Evolutionary conservation across 768 basidiomycete species (phyloP).

Genomic region (Termitomyces sp.): DNA sequence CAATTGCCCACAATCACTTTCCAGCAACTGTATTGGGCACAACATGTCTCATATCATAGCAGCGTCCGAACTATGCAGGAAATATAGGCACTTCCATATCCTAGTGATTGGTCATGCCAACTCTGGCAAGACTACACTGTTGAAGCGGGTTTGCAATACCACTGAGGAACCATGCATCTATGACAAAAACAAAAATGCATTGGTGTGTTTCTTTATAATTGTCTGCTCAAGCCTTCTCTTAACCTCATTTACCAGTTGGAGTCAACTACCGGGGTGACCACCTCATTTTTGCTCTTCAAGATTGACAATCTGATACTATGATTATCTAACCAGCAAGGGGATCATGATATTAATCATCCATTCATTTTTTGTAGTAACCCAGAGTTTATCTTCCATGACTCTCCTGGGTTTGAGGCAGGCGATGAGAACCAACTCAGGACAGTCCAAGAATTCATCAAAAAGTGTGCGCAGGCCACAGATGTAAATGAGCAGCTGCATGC

Average conservation of each 20-base stretch:
- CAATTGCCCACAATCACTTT: no score
- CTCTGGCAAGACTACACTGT: slow-evolving; percentile 1
- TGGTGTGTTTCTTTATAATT: neutral
- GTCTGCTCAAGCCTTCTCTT: no score
- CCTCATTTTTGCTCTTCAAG: no score
- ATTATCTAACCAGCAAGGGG: neutral
- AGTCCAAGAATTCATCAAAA: neutral
- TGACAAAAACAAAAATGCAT: neutral
- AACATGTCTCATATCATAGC: neutral
- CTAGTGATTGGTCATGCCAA: slow-evolving; percentile 9
- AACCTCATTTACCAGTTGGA: neutral
- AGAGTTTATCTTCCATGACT: neutral
- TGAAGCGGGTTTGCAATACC: neutral
- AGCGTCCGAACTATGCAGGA: neutral
- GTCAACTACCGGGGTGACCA: neutral
- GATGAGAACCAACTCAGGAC: neutral
- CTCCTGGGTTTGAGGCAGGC: neutral
- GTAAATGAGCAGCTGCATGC: neutral
- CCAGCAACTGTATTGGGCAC: neutral
- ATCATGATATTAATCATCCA: neutral
- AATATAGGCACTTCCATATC: slow-evolving; percentile 4
- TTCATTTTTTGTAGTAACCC: neutral
- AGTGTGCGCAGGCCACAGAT: neutral
- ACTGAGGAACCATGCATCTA: neutral
- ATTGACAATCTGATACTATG: neutral